A percentile compares a stretch with the other conserved stretches of the same genome.
Evolutionary conservation across 2,329 filamentous ascomycete genomes (phyloP).

Genomic region (Hypoxylon rubiginosum): DNA sequence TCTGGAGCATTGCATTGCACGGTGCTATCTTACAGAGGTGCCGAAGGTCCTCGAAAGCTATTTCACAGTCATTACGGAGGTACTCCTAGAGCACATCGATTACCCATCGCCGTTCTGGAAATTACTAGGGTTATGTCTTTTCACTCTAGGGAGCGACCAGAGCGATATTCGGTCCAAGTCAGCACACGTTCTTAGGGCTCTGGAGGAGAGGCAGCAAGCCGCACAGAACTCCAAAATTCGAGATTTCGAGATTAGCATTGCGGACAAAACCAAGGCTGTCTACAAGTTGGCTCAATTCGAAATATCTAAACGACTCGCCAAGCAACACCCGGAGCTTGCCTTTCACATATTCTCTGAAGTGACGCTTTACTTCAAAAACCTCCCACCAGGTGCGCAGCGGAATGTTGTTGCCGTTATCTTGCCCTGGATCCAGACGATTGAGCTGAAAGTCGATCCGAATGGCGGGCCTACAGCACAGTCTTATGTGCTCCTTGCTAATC

Average conservation of each 20-base stretch:
- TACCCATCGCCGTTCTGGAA: constrained; percentile 93
- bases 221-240: constrained; percentile 87
- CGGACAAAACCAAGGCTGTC: constrained; percentile 97
- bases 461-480: constrained; percentile 91
- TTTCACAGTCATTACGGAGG: constrained; percentile 90
- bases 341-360: constrained; percentile 98
- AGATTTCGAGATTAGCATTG: constrained; percentile 98
- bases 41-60: constrained; percentile 93
- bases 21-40: constrained; percentile 86
- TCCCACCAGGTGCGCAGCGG: constrained; percentile 84
- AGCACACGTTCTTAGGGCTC: constrained; percentile 79
- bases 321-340: constrained; percentile 88
- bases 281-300: constrained; percentile 98
- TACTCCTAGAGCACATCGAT: constrained; percentile 85
- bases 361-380: constrained; percentile 89
- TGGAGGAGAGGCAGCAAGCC: constrained; percentile 84
- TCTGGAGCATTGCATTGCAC: constrained; percentile 88
- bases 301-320: constrained; percentile 89
- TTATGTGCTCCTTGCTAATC: constrained; percentile 93
- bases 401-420: constrained; percentile 95
- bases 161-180: constrained; percentile 92
- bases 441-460: constrained; percentile 91
- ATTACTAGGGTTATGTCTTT: constrained; percentile 86
- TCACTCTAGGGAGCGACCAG: constrained; percentile 92
- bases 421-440: constrained; percentile 95